phyloP scores from a whole-genome alignment of 345 rosid genomes.

The Dovyalis caffra region DNA sequence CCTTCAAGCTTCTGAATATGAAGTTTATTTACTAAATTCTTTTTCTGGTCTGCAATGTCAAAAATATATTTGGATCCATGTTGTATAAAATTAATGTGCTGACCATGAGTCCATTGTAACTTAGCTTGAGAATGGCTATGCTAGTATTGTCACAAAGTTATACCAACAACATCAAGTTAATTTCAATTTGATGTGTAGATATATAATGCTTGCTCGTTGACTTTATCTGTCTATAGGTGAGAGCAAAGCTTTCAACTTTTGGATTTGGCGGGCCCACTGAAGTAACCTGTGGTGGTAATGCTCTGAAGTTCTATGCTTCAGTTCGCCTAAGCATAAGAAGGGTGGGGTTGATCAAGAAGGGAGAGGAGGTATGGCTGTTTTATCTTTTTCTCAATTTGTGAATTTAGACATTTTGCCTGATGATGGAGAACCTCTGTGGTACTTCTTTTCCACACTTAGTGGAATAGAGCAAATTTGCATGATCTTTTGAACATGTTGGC shows the following conservation, averaged over 20 bases:
- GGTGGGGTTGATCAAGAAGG: conserved; percentile 73
- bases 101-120: not conserved
- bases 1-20: not conserved
- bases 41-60: not conserved
- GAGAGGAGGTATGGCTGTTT: conserved; percentile 68
- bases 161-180: not conserved
- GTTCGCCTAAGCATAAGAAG: conserved; percentile 77
- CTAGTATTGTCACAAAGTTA: not conserved
- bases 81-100: not conserved
- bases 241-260: conserved; percentile 86
- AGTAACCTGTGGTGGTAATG: conserved; percentile 99
- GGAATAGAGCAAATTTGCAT: not conserved
- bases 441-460: not conserved
- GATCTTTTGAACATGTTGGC: not conserved
- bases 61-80: not conserved
- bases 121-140: not conserved
- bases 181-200: not conserved
- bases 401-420: conserved; percentile 1
- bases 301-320: conserved; percentile 96
- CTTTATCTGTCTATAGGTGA: conserved; percentile 49
- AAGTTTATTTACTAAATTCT: not conserved
- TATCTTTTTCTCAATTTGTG: not conserved
- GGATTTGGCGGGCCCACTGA: conserved; percentile 94
- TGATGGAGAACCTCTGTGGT: not conserved
- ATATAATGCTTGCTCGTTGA: not conserved